Evolutionary conservation across 2,329 filamentous ascomycete genomes (phyloP), one percentile per base, ranked within the genome.

Genomic region (Periconia sp.): DNA sequence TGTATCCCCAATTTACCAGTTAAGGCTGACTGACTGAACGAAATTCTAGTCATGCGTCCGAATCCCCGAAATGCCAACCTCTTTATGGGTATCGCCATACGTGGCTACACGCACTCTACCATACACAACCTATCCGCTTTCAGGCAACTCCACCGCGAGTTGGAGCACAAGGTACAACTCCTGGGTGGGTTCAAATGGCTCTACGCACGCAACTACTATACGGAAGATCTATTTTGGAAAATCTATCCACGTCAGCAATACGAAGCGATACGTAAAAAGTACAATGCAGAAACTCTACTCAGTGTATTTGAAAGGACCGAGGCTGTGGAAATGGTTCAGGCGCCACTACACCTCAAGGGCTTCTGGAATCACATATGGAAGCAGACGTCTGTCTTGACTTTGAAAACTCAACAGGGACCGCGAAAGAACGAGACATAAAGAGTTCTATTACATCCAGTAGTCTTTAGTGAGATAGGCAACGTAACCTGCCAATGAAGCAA

Each of bases 201-300:
- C 10, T 95, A 95, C 68, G 89, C 89, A 3, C 87, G 92, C 61
- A 87, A 88, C 0, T 95, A 90, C 72, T 94, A 94, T 67, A 78
- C 80, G 12, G 80, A 87, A 61, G 72, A 78, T 1, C 82, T 87
- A 60, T 89, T 88, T 68, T 88, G 85, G 85, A 58, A 72, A 23
- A 74, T 83, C 37, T 88, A 88, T 64, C 75, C 80, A 32, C 69
- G 73, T 32, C 58, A 63, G 15, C 82, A 78, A 78, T 89, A 89
- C 64, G 79, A 87, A 21, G 72, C 60, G 1, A 71, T 90, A 54
- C 73, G 87, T 15, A 47, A 61, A 16, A 87, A 85, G 63, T 89
- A 87, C 68, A 66, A 76, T 32, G 86, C 85, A 11, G 73, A 72
- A 1, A 74, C 76, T 7, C 69, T 89, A 56, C 86, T 86, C 16